These are phyloP conservation scores for Crucihimalaya himalaica DNA, from an alignment of 345 rosid species.

Conservation along the genomic window DNA sequence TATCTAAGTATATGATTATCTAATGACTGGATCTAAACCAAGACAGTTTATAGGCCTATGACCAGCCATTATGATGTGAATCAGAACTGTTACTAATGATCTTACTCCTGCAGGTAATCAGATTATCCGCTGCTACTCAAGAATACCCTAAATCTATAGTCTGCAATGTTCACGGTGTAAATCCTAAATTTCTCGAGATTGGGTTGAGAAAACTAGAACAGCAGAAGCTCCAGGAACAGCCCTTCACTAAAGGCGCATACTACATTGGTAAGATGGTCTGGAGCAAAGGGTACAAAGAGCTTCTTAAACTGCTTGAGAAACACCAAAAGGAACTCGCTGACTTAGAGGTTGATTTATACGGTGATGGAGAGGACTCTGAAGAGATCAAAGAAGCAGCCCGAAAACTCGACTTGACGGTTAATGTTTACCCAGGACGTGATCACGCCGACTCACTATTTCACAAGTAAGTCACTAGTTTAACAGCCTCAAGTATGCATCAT, in stretches of 20 bases:
- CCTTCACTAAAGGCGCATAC: slow-evolving; percentile 79
- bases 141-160: slow-evolving; percentile 74
- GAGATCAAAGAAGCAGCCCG: slow-evolving; percentile 64
- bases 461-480: slow-evolving; percentile 57
- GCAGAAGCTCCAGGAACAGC: slow-evolving; percentile 50
- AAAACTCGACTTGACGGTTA: slow-evolving; percentile 56
- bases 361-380: slow-evolving; percentile 86
- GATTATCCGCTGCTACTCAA: slow-evolving; percentile 95
- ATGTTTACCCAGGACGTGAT: slow-evolving; percentile 81
- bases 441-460: slow-evolving; percentile 88
- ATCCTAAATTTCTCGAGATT: slow-evolving; percentile 86
- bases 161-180: slow-evolving; percentile 97
- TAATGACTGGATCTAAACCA: neutral
- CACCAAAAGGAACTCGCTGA: slow-evolving; percentile 73
- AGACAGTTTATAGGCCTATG: slow-evolving; percentile 8
- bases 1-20: neutral
- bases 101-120: slow-evolving; percentile 61
- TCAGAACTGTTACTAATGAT: slow-evolving; percentile 16
- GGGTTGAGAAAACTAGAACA: slow-evolving; percentile 66
- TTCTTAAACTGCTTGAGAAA: slow-evolving; percentile 65
- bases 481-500: neutral
- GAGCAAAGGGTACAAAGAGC: slow-evolving; percentile 96
- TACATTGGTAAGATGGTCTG: slow-evolving; percentile 97
- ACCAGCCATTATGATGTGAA: slow-evolving; percentile 3
- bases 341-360: slow-evolving; percentile 80